Evolutionary conservation across 2,329 filamentous ascomycete genomes (phyloP).

Genomic region (Talaromyces marneffei): DNA sequence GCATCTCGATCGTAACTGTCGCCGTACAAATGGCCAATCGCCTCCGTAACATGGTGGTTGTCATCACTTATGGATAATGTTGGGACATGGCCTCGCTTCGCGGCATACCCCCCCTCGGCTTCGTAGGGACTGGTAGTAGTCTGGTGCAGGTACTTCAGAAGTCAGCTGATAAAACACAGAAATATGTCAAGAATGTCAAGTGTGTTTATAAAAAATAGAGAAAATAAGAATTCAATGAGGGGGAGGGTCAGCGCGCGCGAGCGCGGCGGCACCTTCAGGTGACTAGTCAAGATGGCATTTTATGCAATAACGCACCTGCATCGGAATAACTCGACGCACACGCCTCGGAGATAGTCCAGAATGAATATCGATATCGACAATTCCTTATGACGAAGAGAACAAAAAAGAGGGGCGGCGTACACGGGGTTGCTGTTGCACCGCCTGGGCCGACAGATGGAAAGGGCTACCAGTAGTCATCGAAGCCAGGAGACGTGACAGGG

Average conservation of each 20-base stretch:
- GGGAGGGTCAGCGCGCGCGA: background rate
- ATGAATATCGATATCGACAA: background rate
- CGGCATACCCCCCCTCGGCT: slow-evolving; percentile 40
- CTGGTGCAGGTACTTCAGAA: slow-evolving; percentile 10
- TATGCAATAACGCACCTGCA: slow-evolving; percentile 31
- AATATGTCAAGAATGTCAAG: background rate
- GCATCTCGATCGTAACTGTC: slow-evolving; percentile 61
- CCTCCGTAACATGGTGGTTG: slow-evolving; percentile 88
- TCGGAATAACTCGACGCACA: slow-evolving; percentile 29
- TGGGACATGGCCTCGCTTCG: slow-evolving; percentile 53
- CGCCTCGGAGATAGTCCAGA: slow-evolving; percentile 19
- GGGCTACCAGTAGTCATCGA: slow-evolving; percentile 35
- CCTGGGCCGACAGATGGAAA: slow-evolving; percentile 28
- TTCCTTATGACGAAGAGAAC: slow-evolving; percentile 11
- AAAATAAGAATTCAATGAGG: background rate
- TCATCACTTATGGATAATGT: slow-evolving; percentile 75
- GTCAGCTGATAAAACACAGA: slow-evolving; percentile 11
- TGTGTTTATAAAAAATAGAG: background rate
- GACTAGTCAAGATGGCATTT: background rate
- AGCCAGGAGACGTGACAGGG: slow-evolving; percentile 28
- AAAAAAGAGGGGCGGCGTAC: slow-evolving; percentile 17
- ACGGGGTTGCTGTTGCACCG: slow-evolving; percentile 33
- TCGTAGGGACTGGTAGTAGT: slow-evolving; percentile 13
- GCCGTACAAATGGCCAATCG: slow-evolving; percentile 85
- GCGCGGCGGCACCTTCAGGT: background rate